phyloP scores from a whole-genome alignment of 2,329 filamentous ascomycete species.

The Shiraia sp. region DNA sequence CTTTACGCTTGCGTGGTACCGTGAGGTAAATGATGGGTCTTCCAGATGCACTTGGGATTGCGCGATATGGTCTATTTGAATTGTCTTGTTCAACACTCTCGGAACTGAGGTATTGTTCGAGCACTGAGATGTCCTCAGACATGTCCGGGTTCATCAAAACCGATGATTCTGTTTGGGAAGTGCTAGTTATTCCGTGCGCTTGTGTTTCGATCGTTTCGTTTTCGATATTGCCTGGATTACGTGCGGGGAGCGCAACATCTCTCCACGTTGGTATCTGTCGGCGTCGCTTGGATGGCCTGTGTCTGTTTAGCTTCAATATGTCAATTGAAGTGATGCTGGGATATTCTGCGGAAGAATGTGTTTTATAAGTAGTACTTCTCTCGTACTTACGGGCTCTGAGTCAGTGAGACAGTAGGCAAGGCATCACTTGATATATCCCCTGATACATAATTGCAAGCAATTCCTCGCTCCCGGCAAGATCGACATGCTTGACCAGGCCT shows the following conservation, averaged over 20 bases:
- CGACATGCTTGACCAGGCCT: slow-evolving; percentile 15
- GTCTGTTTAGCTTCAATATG: background rate
- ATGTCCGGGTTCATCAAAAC: slow-evolving; percentile 27
- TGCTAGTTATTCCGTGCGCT: slow-evolving; percentile 3
- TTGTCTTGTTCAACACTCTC: slow-evolving; percentile 1
- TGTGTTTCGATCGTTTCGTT: too few species aligned
- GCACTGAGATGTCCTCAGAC: slow-evolving; percentile 24
- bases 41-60: slow-evolving; percentile 15
- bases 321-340: background rate
- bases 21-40: slow-evolving; percentile 24
- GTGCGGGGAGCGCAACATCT: too few species aligned
- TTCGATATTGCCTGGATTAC: too few species aligned
- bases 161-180: slow-evolving; percentile 18
- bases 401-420: too few species aligned
- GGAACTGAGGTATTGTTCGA: slow-evolving; percentile 20
- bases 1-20: slow-evolving; percentile 17
- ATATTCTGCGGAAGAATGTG: background rate
- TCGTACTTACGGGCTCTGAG: background rate
- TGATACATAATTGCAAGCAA: slow-evolving; percentile 11
- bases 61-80: slow-evolving; percentile 10
- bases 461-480: slow-evolving; percentile 16
- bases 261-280: background rate
- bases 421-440: background rate
- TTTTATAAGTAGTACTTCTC: background rate
- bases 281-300: slow-evolving; percentile 5